Evolutionary conservation across 2,329 filamentous ascomycete species (phyloP).

Genomic region (Grosmannia clavigera): DNA sequence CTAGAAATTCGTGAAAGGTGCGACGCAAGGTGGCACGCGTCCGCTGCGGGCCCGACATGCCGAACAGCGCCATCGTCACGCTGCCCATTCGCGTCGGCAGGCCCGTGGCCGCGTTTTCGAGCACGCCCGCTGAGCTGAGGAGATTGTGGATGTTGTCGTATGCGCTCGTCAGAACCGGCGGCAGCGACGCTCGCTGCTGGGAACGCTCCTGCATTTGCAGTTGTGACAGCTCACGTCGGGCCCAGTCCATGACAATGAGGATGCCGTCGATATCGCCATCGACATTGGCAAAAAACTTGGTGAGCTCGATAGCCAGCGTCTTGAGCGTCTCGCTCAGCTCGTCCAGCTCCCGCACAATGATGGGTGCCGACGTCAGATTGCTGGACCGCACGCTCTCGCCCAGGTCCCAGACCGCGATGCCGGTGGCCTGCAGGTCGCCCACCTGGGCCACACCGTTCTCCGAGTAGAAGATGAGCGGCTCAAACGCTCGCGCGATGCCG

Average conservation of each 20-base stretch:
- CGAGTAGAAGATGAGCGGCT: conserved; percentile 89
- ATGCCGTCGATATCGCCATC: conserved; percentile 89
- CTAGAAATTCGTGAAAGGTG: conserved; percentile 78
- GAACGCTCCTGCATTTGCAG: conserved; percentile 39
- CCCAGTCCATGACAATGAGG: conserved; percentile 93
- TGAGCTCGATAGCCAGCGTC: conserved; percentile 72
- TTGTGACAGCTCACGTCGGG: conserved; percentile 67
- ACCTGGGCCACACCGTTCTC: conserved; percentile 81
- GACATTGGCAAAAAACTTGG: conserved; percentile 84
- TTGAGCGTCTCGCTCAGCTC: conserved; percentile 77
- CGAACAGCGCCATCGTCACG: conserved; percentile 62
- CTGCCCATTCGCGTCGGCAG: conserved; percentile 56
- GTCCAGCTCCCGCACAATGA: conserved; percentile 78
- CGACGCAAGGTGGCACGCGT: conserved; percentile 71
- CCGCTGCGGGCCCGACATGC: conserved; percentile 67
- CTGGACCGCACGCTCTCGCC: conserved; percentile 79
- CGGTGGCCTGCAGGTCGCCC: conserved; percentile 77
- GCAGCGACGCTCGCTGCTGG: conserved; percentile 23
- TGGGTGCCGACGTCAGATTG: conserved; percentile 79
- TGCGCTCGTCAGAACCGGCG: conserved; percentile 51
- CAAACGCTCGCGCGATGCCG: conserved; percentile 78
- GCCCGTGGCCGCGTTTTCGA: conserved; percentile 39
- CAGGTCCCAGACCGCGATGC: conserved; percentile 88
- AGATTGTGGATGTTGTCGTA: conserved; percentile 77
- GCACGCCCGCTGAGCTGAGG: conserved; percentile 50